These are phyloP conservation scores for Juglanconis juglandina DNA, from an alignment of 2,329 filamentous ascomycete genomes.

Conservation along the genomic window DNA sequence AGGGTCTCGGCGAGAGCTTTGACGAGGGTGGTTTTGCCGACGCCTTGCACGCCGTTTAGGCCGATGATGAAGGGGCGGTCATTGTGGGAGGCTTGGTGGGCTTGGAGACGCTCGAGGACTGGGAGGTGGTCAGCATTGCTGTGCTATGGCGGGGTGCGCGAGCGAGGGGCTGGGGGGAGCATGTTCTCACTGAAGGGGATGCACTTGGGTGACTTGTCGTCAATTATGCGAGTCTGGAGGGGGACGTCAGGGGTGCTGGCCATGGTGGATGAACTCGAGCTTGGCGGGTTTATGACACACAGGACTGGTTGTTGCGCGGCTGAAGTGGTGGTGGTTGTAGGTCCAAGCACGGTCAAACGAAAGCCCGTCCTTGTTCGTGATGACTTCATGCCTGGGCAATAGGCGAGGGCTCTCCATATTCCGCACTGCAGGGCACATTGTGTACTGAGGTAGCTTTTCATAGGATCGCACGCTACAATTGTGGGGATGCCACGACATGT, in stretches of 20 bases:
- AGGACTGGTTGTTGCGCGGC: background rate
- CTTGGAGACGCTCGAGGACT: slow-evolving; percentile 55
- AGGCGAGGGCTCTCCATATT: background rate
- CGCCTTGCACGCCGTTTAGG: slow-evolving; percentile 86
- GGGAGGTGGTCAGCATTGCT: background rate
- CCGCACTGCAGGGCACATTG: background rate
- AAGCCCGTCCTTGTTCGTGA: background rate
- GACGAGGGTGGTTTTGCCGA: slow-evolving; percentile 88
- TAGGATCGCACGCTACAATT: too few species aligned
- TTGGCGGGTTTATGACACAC: background rate
- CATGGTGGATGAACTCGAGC: slow-evolving; percentile 22
- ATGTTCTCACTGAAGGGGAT: slow-evolving; percentile 59
- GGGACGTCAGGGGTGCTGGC: slow-evolving; percentile 26
- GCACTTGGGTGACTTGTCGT: slow-evolving; percentile 76
- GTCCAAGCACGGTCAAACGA: background rate
- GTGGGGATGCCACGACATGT: too few species aligned
- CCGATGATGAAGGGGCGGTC: slow-evolving; percentile 75
- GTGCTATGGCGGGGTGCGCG: background rate
- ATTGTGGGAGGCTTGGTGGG: slow-evolving; percentile 19
- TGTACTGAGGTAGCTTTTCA: background rate
- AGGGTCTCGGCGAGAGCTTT: slow-evolving; percentile 61
- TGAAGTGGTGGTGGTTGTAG: background rate
- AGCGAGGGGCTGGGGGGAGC: background rate
- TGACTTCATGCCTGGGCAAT: background rate
- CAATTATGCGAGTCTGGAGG: slow-evolving; percentile 48